phyloP scores from a whole-genome alignment of 208 protist species.

The Leishmania arabica region DNA sequence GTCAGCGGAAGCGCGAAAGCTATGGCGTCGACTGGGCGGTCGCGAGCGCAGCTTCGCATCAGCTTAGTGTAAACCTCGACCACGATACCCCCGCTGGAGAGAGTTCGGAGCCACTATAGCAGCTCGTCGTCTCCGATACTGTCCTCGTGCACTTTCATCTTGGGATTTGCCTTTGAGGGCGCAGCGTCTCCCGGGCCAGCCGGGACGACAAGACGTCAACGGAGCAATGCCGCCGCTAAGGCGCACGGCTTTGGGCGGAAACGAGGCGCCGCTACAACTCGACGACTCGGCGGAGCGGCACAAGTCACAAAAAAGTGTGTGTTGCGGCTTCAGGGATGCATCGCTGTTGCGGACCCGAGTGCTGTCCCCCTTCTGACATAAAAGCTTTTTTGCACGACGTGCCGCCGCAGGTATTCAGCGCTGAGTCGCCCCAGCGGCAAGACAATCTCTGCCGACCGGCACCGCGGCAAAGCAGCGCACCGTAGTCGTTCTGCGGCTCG shows the following conservation, averaged over 20 bases:
- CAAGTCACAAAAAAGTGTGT: background rate
- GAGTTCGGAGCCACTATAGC: background rate
- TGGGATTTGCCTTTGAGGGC: slow-evolving; percentile 3
- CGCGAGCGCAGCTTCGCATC: background rate
- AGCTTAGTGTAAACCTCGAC: background rate
- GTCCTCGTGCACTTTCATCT: slow-evolving; percentile 4
- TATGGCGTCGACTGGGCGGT: background rate
- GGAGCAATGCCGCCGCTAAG: background rate
- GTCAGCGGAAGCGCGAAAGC: background rate
- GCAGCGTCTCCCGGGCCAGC: background rate
- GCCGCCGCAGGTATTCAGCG: background rate
- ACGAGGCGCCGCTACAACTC: background rate
- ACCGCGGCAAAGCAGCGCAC: background rate
- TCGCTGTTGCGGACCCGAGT: background rate
- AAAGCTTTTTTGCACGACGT: background rate
- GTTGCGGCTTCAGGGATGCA: background rate
- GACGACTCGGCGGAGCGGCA: background rate
- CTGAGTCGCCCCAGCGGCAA: background rate
- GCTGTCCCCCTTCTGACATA: background rate
- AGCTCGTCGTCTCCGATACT: background rate
- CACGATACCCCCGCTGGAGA: background rate
- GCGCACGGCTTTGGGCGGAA: background rate
- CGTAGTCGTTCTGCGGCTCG: background rate
- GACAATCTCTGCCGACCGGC: background rate
- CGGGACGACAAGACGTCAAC: background rate